A percentile compares a stretch with the other conserved stretches of the same genome.
Conservation (phyloP, 192 early-diverging fungal genomes). For the Backusella liffmaniae region DNA sequence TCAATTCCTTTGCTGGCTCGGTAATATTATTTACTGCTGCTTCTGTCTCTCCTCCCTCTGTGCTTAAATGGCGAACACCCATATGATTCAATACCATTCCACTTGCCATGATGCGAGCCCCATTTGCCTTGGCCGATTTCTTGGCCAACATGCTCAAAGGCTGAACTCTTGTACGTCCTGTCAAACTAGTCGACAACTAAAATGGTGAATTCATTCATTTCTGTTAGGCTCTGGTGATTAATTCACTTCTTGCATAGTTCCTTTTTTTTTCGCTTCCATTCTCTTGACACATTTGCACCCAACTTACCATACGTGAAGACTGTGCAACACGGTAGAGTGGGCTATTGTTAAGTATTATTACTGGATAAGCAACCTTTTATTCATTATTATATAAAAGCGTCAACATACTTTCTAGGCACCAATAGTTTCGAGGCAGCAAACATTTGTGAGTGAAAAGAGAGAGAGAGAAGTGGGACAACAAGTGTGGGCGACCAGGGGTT, state of each 20-base stretch:
- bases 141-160: slow-evolving; percentile 4
- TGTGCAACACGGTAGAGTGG: slow-evolving; percentile 5
- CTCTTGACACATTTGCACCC: too few relatives aligned
- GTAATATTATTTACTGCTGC: slow-evolving; percentile 19
- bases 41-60: slow-evolving; percentile 1
- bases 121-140: not conserved
- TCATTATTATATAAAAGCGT: too few relatives aligned
- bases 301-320: slow-evolving; percentile 17
- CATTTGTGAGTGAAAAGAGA: not conserved
- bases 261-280: not conserved
- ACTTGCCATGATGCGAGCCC: slow-evolving; percentile 1
- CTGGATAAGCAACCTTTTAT: not conserved
- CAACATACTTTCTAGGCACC: not conserved
- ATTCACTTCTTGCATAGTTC: not conserved
- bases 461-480: not conserved
- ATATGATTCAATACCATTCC: not conserved
- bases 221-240: not conserved
- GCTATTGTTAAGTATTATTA: not conserved
- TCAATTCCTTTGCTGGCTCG: not conserved
- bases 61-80: slow-evolving; percentile 10
- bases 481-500: not conserved
- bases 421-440: not conserved
- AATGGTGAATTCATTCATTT: not conserved
- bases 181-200: slow-evolving; percentile 12
- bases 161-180: not conserved